A percentile compares a stretch with the other conserved stretches of the same genome.
These are phyloP conservation scores for Scedosporium boydii DNA, from an alignment of 2,329 filamentous ascomycete species.

Conservation along the genomic window DNA sequence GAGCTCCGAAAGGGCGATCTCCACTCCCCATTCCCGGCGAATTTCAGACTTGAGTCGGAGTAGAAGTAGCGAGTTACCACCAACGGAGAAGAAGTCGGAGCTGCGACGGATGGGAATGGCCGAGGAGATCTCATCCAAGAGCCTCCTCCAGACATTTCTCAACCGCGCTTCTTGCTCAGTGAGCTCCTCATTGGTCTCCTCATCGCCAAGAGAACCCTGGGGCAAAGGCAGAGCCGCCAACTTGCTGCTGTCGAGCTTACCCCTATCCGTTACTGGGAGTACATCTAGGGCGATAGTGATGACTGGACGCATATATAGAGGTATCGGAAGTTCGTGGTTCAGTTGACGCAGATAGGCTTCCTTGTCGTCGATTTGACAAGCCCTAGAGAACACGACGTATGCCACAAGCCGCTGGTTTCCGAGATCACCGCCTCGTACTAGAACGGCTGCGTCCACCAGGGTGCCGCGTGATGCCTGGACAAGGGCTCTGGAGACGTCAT, in stretches of 20 bases:
- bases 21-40: conserved; percentile 18
- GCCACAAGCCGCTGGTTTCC: neutral
- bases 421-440: neutral
- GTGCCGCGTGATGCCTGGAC: neutral
- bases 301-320: too few relatives aligned
- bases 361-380: too few relatives aligned
- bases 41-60: conserved; percentile 26
- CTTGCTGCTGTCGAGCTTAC: too few relatives aligned
- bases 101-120: conserved; percentile 2
- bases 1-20: conserved; percentile 10
- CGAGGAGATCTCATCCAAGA: neutral
- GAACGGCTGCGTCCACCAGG: conserved; percentile 12
- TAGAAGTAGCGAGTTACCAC: conserved; percentile 31
- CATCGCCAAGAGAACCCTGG: too few relatives aligned
- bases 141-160: neutral
- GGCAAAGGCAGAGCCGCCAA: too few relatives aligned
- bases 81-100: conserved; percentile 30
- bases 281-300: too few relatives aligned
- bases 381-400: neutral
- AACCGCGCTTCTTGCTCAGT: neutral
- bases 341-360: too few relatives aligned
- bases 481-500: conserved; percentile 20
- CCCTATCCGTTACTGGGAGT: too few relatives aligned
- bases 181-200: too few relatives aligned
- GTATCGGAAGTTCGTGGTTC: too few relatives aligned